phyloP scores from a whole-genome alignment of 768 basidiomycete genomes.

The Tulasnella sp. region DNA sequence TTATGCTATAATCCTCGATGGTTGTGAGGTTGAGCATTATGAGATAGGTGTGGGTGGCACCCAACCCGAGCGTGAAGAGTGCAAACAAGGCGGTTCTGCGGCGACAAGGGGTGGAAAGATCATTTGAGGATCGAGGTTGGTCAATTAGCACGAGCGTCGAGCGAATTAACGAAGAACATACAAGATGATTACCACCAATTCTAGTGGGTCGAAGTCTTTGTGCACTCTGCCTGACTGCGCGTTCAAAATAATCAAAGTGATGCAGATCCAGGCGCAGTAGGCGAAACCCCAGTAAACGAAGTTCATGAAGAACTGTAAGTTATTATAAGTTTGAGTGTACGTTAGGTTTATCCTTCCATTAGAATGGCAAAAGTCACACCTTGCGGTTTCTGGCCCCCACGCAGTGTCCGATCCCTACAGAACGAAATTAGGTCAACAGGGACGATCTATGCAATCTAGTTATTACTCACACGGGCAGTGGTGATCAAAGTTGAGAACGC shows the following conservation, averaged over 20 bases:
- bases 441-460: background rate
- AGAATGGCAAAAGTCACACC: constrained; percentile 41
- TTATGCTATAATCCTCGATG: constrained; percentile 66
- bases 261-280: constrained; percentile 61
- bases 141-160: background rate
- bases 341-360: background rate
- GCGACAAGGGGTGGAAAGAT: background rate
- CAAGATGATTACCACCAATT: constrained; percentile 71
- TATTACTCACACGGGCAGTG: constrained; percentile 75
- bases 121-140: background rate
- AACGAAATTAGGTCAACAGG: constrained; percentile 24
- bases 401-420: constrained; percentile 84
- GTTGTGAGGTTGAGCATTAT: constrained; percentile 68
- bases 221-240: constrained; percentile 37
- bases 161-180: constrained; percentile 42
- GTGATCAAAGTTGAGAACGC: constrained; percentile 79
- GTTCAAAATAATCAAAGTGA: constrained; percentile 55
- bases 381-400: constrained; percentile 91
- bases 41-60: constrained; percentile 56
- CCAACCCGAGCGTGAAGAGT: constrained; percentile 62
- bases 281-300: constrained; percentile 63
- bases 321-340: background rate
- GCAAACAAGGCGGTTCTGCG: constrained; percentile 64
- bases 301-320: constrained; percentile 76
- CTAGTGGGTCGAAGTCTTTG: constrained; percentile 55